Conservation (phyloP, 495 filamentous ascomycete genomes). For the Articulospora tetracladia region DNA sequence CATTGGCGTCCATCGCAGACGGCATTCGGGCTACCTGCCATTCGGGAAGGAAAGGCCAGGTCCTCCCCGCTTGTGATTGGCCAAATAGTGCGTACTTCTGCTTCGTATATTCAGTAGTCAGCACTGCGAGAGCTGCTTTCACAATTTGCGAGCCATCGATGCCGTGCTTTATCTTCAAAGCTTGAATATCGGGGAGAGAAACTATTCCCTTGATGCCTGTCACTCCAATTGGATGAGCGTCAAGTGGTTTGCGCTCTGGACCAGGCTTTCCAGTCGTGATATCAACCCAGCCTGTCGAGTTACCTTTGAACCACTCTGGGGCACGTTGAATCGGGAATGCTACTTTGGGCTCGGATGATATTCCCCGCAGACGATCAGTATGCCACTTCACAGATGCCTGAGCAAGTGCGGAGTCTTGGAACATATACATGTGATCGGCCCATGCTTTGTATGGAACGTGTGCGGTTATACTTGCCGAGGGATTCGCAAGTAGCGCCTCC, state of each 20-base stretch:
- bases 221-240: neutral
- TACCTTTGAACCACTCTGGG: conserved; percentile 1
- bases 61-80: neutral
- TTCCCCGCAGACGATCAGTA: neutral
- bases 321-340: neutral
- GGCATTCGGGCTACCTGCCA: neutral
- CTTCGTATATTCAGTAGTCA: neutral
- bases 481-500: neutral
- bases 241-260: neutral
- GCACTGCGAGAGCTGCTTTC: neutral
- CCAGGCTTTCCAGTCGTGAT: conserved; percentile 3
- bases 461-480: neutral
- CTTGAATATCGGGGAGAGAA: neutral
- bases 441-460: neutral
- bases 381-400: neutral
- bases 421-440: neutral
- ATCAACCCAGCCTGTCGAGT: neutral
- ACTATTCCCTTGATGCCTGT: neutral
- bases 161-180: neutral
- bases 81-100: conserved; percentile 8
- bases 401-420: neutral
- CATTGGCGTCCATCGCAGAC: neutral
- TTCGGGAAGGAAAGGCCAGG: neutral
- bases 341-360: neutral
- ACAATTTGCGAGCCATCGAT: neutral